Evolutionary conservation across 306 rosid species (phyloP), one percentile per base, ranked within the genome.

Genomic region (Cercis canadensis): DNA sequence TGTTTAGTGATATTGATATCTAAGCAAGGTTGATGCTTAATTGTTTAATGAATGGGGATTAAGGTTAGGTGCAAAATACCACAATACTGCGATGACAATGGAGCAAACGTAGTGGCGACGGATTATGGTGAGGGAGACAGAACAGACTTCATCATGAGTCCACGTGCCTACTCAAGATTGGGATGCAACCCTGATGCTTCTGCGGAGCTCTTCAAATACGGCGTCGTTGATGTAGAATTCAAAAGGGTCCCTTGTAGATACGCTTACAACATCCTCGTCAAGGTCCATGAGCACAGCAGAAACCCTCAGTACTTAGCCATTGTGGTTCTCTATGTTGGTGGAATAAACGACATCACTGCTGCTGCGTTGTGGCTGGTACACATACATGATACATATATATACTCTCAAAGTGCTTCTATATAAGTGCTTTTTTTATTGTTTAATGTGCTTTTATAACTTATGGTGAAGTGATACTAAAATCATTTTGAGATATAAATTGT

Each of bases 251-350:
- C 96, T 6, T 93, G 98, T 46, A 75, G 24, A 16, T 93, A 77
- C 67, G 14, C 77, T 37, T 24, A 70, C 53, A 82, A 85, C 66
- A 16, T 89, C 7, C 55, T 57, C 46, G 21, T 65, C 50, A 81
- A 77, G 80, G 87, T 90, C 31, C 84, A 88, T 29, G 92, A 87
- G 56, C 50, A 78, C 3, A 93, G 98, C 86, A 77, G 45, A 34
- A 52, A 8, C 58, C 98, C 98, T 2, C 11, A 34, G 1, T 93
- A 93, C 78, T 68, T 93, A 60, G 92, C 97, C 19, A 14, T 88
- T 0, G 63, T 75, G 0, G 4, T 85, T 39, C 65, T 81, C 15
- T 77, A 82, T 53, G 87, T 84, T 0, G 81, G 24, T 12, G 97
- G 98, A 40, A 51, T 39, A 58, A 73, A 80, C n/a, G 98, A 93